Evolutionary conservation across 1,284 basidiomycete species (phyloP).

Genomic region (Pseudozyma pruni): DNA sequence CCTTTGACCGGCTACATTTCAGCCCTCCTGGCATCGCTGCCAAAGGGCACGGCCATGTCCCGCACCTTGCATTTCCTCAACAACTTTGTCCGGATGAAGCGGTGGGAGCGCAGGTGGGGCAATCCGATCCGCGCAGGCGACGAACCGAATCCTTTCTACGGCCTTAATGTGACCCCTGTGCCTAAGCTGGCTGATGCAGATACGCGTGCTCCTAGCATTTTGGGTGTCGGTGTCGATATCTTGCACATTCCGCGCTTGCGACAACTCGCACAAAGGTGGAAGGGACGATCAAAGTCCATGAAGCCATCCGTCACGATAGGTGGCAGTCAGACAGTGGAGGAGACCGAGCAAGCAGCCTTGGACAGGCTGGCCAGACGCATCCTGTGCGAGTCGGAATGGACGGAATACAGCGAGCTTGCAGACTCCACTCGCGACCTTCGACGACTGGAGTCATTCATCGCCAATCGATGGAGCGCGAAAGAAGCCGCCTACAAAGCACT

Average conservation of each 20-base stretch:
- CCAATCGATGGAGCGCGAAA: constrained; percentile 72
- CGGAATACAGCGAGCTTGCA: constrained; percentile 9
- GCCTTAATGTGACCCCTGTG: constrained; percentile 39
- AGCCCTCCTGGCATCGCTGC: constrained; percentile 61
- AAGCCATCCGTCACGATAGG: too few relatives aligned
- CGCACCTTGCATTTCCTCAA: constrained; percentile 55
- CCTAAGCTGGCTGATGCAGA: not conserved
- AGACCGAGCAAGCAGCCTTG: constrained; percentile 3
- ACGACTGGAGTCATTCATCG: constrained; percentile 24
- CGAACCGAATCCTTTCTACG: constrained; percentile 65
- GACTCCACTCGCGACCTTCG: not conserved
- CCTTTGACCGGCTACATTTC: constrained; percentile 64
- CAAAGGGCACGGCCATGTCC: constrained; percentile 56
- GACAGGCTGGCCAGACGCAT: constrained; percentile 43
- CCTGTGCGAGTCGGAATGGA: constrained; percentile 20
- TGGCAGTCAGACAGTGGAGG: too few relatives aligned
- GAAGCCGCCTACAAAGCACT: constrained; percentile 91
- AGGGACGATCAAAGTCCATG: not conserved
- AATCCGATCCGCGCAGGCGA: constrained; percentile 66
- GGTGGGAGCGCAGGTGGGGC: constrained; percentile 64
- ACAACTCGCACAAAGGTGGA: constrained; percentile 34
- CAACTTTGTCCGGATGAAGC: constrained; percentile 59
- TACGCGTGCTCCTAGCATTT: constrained; percentile 11
- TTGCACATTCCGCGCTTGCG: constrained; percentile 51
- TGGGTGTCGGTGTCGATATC: constrained; percentile 64